A percentile compares a stretch with the other conserved stretches of the same genome.
Conservation (phyloP, 768 basidiomycete genomes). For the Lyophyllum shimeji region DNA sequence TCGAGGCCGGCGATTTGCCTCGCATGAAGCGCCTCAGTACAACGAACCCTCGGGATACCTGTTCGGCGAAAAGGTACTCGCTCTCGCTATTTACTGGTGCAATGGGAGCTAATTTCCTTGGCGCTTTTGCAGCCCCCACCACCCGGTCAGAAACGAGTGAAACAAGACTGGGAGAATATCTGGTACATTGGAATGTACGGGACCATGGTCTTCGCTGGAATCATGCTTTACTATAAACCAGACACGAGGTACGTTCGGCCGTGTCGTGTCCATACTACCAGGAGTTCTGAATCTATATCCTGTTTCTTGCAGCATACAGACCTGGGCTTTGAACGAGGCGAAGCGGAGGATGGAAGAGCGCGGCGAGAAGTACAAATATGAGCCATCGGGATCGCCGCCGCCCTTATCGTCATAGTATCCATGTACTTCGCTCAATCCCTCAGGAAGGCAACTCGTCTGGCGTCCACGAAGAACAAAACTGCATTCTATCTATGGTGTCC, state of each 20-base stretch:
- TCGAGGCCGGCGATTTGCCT: constrained; percentile 53
- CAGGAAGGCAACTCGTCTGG: neutral
- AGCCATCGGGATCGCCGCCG: constrained; percentile 44
- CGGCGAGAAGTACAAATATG: constrained; percentile 88
- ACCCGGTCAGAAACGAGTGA: constrained; percentile 81
- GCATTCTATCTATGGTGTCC: constrained; percentile 5
- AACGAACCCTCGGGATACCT: constrained; percentile 88
- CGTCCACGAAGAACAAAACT: neutral
- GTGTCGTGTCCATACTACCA: neutral
- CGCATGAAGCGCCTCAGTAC: constrained; percentile 78
- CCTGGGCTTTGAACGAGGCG: constrained; percentile 90
- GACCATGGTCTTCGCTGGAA: constrained; percentile 69
- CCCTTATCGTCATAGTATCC: constrained; percentile 22
- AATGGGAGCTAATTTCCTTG: neutral
- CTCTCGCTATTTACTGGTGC: neutral
- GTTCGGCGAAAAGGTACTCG: constrained; percentile 83
- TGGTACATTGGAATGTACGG: constrained; percentile 95
- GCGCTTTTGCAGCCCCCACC: constrained; percentile 58
- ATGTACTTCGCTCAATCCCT: constrained; percentile 1
- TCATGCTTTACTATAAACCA: constrained; percentile 88
- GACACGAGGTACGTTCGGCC: constrained; percentile 73
- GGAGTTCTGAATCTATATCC: constrained; percentile 4
- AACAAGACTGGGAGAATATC: constrained; percentile 88
- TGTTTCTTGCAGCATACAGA: constrained; percentile 69
- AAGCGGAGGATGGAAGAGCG: constrained; percentile 89